phyloP scores from a whole-genome alignment of 495 filamentous ascomycete species.

The Neurospora cerealis region DNA sequence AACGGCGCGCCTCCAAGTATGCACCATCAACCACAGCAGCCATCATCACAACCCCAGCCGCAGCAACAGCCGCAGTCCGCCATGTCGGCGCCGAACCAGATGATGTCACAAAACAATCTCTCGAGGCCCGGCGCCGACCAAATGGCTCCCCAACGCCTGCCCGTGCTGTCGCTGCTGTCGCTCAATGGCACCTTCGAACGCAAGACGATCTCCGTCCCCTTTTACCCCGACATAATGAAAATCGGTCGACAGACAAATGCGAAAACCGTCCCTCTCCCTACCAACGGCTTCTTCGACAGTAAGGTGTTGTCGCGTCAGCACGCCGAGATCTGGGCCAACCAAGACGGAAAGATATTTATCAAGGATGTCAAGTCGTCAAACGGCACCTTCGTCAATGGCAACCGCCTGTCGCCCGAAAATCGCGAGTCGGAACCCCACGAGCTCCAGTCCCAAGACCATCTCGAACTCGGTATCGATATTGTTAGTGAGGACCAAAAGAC shows the following conservation, averaged over 20 bases:
- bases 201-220: constrained; percentile 89
- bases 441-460: constrained; percentile 72
- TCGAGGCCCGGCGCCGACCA: constrained; percentile 44
- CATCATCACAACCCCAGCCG: background rate
- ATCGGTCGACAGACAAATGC: constrained; percentile 96
- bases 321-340: constrained; percentile 91
- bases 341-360: constrained; percentile 85
- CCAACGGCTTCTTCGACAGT: constrained; percentile 94
- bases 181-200: constrained; percentile 93
- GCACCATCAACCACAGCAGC: background rate
- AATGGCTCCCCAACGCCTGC: constrained; percentile 49
- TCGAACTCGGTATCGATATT: constrained; percentile 95
- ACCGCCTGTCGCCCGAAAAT: constrained; percentile 81
- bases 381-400: constrained; percentile 95
- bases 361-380: constrained; percentile 97
- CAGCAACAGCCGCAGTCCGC: constrained; percentile 66
- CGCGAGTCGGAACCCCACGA: constrained; percentile 92
- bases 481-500: constrained; percentile 97
- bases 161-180: constrained; percentile 71
- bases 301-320: constrained; percentile 95
- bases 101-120: constrained; percentile 26
- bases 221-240: constrained; percentile 73
- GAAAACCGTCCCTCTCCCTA: constrained; percentile 80
- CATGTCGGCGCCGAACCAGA: constrained; percentile 41
- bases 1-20: constrained; percentile 51